Conservation (phyloP, 2,329 filamentous ascomycete genomes). For the Cadophora luteo-olivacea region DNA sequence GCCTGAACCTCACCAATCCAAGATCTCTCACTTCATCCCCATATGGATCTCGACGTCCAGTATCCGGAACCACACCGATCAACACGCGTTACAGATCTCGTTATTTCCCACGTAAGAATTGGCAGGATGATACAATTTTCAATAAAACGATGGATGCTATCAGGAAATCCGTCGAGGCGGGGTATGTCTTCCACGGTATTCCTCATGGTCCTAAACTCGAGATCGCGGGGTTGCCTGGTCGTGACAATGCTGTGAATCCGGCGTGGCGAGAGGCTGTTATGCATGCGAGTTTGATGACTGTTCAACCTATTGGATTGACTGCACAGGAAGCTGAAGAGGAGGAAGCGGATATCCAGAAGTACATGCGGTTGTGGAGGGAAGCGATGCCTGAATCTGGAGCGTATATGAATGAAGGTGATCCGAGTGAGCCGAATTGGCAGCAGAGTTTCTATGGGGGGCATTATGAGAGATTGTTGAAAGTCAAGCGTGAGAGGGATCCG, state of each 20-base stretch:
- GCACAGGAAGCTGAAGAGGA: neutral
- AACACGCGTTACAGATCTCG: neutral
- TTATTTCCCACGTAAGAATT: neutral
- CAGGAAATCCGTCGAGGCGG: neutral
- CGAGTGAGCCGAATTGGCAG: constrained; percentile 11
- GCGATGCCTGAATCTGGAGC: constrained; percentile 36
- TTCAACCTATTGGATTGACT: neutral
- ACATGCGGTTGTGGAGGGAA: constrained; percentile 29
- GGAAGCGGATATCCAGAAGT: neutral
- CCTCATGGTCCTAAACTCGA: neutral
- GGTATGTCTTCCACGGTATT: neutral
- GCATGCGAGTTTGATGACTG: neutral
- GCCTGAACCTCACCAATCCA: neutral
- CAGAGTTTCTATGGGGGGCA: constrained; percentile 49
- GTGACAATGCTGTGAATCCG: neutral
- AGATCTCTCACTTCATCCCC: neutral
- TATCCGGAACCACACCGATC: neutral
- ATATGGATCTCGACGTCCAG: neutral
- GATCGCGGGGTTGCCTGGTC: neutral
- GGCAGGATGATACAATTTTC: neutral
- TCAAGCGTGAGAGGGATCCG: constrained; percentile 32
- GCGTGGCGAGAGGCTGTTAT: constrained; percentile 34
- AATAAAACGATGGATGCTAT: neutral
- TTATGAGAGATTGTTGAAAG: constrained; percentile 28
- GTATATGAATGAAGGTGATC: constrained; percentile 9